phyloP scores from a whole-genome alignment of 2,329 filamentous ascomycete species.

The Ophiocordyceps polyrhachis-furcata region DNA sequence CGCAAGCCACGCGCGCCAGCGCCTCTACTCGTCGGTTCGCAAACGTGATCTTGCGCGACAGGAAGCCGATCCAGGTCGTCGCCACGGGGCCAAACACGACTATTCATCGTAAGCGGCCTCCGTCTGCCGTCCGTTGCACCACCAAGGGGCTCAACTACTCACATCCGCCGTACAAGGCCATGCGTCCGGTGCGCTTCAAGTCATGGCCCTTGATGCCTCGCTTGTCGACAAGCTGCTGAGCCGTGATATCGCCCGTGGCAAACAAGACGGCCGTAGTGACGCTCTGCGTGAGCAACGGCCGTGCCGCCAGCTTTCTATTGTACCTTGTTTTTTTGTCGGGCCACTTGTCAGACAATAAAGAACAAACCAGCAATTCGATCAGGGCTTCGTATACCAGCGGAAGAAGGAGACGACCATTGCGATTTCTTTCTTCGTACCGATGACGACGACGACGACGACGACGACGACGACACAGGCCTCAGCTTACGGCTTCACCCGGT shows the following conservation, averaged over 20 bases:
- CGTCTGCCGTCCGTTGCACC: background rate
- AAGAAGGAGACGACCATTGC: conserved; percentile 8
- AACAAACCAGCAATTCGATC: background rate
- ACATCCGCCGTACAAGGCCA: conserved; percentile 67
- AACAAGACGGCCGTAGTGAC: conserved; percentile 85
- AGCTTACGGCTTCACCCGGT: background rate
- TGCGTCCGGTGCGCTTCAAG: conserved; percentile 49
- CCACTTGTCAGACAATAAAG: background rate
- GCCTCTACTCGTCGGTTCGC: conserved; percentile 50
- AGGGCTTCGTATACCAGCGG: conserved; percentile 11
- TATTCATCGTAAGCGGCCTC: conserved; percentile 12
- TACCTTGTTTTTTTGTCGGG: conserved; percentile 40
- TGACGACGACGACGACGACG: no score
- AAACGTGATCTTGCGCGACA: conserved; percentile 50
- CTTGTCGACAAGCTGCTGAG: conserved; percentile 80
- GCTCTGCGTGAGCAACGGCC: conserved; percentile 78
- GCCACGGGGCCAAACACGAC: conserved; percentile 75
- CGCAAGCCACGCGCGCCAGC: conserved; percentile 55
- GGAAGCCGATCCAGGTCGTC: conserved; percentile 69
- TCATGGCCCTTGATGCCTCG: conserved; percentile 63
- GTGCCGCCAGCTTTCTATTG: conserved; percentile 59
- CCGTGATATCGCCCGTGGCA: conserved; percentile 74
- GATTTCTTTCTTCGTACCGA: background rate
- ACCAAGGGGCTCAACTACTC: conserved; percentile 16
- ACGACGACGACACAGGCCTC: no score